Base-by-base conservation (phyloP, 805 yeast species). In the Nakazawaea holstii region DNA sequence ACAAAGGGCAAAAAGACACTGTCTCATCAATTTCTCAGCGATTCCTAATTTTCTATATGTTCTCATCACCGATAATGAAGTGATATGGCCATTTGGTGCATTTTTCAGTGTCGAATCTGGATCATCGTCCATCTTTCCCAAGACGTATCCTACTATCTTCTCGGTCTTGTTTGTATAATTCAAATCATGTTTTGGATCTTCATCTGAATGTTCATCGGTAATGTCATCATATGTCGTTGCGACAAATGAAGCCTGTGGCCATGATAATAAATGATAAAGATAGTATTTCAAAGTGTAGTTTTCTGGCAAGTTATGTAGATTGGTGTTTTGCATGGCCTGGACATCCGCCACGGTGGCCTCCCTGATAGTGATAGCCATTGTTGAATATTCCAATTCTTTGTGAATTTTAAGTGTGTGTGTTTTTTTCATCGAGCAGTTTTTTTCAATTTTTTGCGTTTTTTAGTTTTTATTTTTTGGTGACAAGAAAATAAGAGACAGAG, bases 201-300 rank as follows among this genome's bases (percentile, higher is more conserved):
- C 54, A 7, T 58, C 60, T 8, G 49, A 49, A 2, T 50, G 56
- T 0, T 59, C 58, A 11, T 58, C 57, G 5, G 59, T 50, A 31
- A 61, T 68, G 9, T 73, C 79, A 53, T 79, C 85, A 27, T 83
- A 79, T 1, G 94, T 84, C 1, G 92, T 84, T 14, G 99, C 99
- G 33, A 94, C 98, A 69, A 83, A 94, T 36, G 96, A 87, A 11
- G 95, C 95, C 63, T 92, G 96, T 1, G 99, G 99, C 99, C 99
- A 94, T 33, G 97, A 84, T 44, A 92, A 69, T 8, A 89, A 77
- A 66, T 94, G 99, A 66, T 94, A 94, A 75, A 94, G 77, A 68
- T 94, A 94, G 68, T 90, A 94, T 65, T 91, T 90, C 65, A 91
- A 70, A 53, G 87, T 84, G 62, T 94, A 94, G 68, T 94, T 94